These are phyloP conservation scores for Uncinocarpus reesii DNA, from an alignment of 2,329 filamentous ascomycete genomes.

Conservation along the genomic window DNA sequence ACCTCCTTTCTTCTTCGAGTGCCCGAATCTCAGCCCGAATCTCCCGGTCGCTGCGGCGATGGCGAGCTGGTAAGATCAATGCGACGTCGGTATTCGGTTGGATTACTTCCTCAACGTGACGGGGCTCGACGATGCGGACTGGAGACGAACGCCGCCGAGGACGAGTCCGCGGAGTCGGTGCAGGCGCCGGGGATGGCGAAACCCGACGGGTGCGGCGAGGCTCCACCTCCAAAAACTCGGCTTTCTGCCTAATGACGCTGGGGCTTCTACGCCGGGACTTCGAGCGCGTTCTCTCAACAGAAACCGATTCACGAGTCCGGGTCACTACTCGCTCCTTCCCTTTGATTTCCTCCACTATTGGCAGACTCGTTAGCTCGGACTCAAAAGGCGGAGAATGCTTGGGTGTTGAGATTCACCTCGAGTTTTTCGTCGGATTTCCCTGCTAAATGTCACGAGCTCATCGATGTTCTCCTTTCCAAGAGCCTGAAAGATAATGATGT, in stretches of 20 bases:
- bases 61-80: constrained; percentile 43
- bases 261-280: constrained; percentile 22
- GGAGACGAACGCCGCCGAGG: constrained; percentile 31
- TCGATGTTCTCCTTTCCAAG: constrained; percentile 87
- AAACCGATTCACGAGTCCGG: constrained; percentile 21
- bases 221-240: constrained; percentile 24
- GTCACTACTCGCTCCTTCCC: constrained; percentile 16
- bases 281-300: constrained; percentile 26
- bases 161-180: constrained; percentile 13
- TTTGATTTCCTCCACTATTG: constrained; percentile 13
- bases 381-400: background rate
- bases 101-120: constrained; percentile 35
- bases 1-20: constrained; percentile 56
- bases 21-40: constrained; percentile 62
- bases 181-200: constrained; percentile 6
- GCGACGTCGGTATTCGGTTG: constrained; percentile 41
- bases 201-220: constrained; percentile 10
- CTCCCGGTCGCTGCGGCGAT: constrained; percentile 47
- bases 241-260: constrained; percentile 19
- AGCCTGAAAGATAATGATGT: constrained; percentile 71
- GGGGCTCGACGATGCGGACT: constrained; percentile 28
- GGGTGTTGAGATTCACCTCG: background rate
- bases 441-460: constrained; percentile 63
- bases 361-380: constrained; percentile 8
- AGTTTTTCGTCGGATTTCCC: constrained; percentile 40